Percentiles rank a stretch among this genome's conserved stretches.
Conservation (phyloP, 208 protist genomes). For the Trypanosoma vivax region DNA sequence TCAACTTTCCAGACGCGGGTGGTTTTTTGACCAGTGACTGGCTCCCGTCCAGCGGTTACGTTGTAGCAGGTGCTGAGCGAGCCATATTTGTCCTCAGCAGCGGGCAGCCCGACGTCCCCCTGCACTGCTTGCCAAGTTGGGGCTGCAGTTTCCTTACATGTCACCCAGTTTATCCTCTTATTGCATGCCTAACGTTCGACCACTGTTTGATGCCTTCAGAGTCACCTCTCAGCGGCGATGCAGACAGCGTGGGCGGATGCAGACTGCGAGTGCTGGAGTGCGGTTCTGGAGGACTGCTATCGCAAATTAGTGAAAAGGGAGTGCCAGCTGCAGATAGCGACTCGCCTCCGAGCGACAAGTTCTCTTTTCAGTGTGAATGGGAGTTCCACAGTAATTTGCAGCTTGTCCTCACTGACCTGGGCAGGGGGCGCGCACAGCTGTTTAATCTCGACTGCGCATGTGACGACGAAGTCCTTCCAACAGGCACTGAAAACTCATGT, state of each 20-base stretch:
- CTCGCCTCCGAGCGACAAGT: not conserved
- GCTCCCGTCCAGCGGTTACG: conserved; percentile 48
- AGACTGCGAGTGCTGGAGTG: too few species aligned
- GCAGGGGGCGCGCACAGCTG: conserved; percentile 51
- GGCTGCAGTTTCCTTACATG: conserved; percentile 40
- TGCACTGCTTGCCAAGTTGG: conserved; percentile 20
- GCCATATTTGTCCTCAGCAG: conserved; percentile 47
- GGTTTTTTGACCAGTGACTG: conserved; percentile 65
- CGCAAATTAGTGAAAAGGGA: too few species aligned
- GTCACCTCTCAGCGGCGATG: not conserved
- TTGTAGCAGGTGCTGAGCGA: conserved; percentile 50
- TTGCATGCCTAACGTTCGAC: conserved; percentile 51
- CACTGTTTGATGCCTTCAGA: too few species aligned
- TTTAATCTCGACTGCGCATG: conserved; percentile 27
- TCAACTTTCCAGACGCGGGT: conserved; percentile 33
- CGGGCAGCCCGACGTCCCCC: conserved; percentile 32
- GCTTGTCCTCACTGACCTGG: conserved; percentile 55
- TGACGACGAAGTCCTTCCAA: not conserved
- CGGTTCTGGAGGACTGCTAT: too few species aligned
- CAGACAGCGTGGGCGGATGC: not conserved
- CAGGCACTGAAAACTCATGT: not conserved
- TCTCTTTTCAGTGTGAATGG: conserved; percentile 46
- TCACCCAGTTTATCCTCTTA: conserved; percentile 65
- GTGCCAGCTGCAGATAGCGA: too few species aligned
- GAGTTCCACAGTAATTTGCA: conserved; percentile 73